phyloP scores from a whole-genome alignment of 371 early-diverging fungal genomes.

The Mucor indicus region DNA sequence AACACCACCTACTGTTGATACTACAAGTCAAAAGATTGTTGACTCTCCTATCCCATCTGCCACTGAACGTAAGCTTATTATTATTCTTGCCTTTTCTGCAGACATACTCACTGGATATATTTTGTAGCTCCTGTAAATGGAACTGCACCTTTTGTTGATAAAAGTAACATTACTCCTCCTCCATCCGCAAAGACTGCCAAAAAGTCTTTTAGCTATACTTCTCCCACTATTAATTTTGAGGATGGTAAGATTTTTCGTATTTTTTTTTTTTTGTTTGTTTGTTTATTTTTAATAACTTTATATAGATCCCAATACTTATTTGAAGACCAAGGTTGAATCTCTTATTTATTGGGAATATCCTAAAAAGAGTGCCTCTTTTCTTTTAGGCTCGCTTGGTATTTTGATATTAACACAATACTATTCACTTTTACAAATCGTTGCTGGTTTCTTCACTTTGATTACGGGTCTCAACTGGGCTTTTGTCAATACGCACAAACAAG shows the following conservation, averaged over 20 bases:
- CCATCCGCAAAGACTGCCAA: slow-evolving; percentile 6
- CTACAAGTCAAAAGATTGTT: slow-evolving; percentile 1
- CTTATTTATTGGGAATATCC: slow-evolving; percentile 59
- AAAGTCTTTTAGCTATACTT: slow-evolving; percentile 7
- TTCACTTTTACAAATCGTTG: slow-evolving; percentile 52
- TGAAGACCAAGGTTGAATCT: slow-evolving; percentile 43
- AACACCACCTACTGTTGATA: too few species aligned
- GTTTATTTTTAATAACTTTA: background rate
- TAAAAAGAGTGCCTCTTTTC: slow-evolving; percentile 34
- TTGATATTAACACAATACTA: slow-evolving; percentile 52
- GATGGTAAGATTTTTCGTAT: slow-evolving; percentile 48
- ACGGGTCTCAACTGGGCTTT: slow-evolving; percentile 53
- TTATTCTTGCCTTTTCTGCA: too few species aligned
- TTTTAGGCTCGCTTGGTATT: slow-evolving; percentile 30
- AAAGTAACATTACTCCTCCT: too few species aligned
- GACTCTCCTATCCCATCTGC: slow-evolving; percentile 15
- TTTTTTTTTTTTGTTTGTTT: background rate
- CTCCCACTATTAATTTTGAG: slow-evolving; percentile 44
- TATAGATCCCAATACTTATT: slow-evolving; percentile 43
- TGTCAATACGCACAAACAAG: slow-evolving; percentile 51
- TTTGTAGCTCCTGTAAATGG: too few species aligned
- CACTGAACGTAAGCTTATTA: slow-evolving; percentile 7
- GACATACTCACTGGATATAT: too few species aligned
- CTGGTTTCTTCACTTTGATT: slow-evolving; percentile 45
- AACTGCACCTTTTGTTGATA: too few species aligned